Evolutionary conservation across 441 rosid species (phyloP).

Genomic region (Bruguiera hainesii): DNA sequence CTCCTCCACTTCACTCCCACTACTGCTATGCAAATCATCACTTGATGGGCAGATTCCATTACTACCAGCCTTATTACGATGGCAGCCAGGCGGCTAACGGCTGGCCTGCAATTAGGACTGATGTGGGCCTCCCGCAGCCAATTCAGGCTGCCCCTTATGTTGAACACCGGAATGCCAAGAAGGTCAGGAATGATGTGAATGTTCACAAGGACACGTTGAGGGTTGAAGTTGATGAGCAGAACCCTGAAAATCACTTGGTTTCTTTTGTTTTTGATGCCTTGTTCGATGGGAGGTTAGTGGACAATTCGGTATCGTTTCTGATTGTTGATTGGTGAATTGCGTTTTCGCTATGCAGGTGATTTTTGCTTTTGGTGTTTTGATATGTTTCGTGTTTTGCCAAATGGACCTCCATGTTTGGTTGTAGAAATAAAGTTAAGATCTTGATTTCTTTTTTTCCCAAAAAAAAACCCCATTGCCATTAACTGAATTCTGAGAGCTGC

Average conservation of each 20-base stretch:
- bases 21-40: conserved; percentile 39
- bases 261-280: conserved; percentile 87
- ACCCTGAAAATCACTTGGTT: conserved; percentile 63
- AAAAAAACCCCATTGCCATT: background rate
- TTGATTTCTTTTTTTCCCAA: background rate
- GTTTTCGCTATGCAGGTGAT: background rate
- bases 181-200: conserved; percentile 74
- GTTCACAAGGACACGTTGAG: conserved; percentile 27
- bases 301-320: background rate
- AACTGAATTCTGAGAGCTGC: background rate
- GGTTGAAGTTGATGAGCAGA: conserved; percentile 55
- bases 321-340: conserved; percentile 5
- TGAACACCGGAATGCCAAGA: conserved; percentile 82
- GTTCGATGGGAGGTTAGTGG: conserved; percentile 70
- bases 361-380: background rate
- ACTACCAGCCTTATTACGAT: conserved; percentile 48
- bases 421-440: conserved; percentile 10
- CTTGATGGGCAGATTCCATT: conserved; percentile 41
- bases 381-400: background rate
- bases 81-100: conserved; percentile 46
- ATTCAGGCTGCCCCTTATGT: conserved; percentile 52
- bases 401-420: background rate
- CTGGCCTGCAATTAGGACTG: conserved; percentile 47
- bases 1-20: conserved; percentile 37
- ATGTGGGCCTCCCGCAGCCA: conserved; percentile 24